Evolutionary conservation across 257 asterid species (phyloP), one percentile per base, ranked within the genome.

Genomic region (Nyctanthes arbortristis): DNA sequence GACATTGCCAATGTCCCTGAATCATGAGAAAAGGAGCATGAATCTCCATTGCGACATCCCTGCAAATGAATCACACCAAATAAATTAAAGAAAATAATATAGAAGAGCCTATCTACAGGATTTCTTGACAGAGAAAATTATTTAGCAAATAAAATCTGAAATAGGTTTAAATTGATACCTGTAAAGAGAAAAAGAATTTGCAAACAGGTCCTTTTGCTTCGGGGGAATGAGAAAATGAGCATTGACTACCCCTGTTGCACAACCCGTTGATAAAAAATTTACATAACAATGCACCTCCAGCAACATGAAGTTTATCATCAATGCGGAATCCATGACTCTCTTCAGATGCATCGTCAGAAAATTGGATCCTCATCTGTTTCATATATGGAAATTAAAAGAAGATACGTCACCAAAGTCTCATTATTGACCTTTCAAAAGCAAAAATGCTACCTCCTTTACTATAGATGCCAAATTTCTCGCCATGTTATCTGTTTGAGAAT

Each of bases 41-140:
- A 76, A 39, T 84, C 90, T 72, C 96, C 99, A 65, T 81, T 75
- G 35, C 96, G 94, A 74, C 97, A 94, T 59, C 99, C 99, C 99
- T 94, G 86, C 77, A 78, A 30, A 79, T 7, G 77, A n/a, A 77
- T 65, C 58, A 35, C 40, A 65, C 25, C 27, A 28, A 63, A 71
- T 54, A 64, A 25, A 66, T 69, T 60, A 65, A 6, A 22, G 25
- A 54, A 47, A 58, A 20, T 3, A 57, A 36, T 28, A 11, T 69
- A 39, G 22, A 33, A 52, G 32, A 45, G 52, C 7, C 16, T 31
- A 52, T 36, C 22, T 36, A 4, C 20, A 63, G 39, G 32, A 34
- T 31, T 14, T 14, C n/a, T 2, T 4, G 10, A 20, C 14, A n/a
- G 16, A 61, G 3, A 61, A 32, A n/a, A n/a, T n/a, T 56, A 20